Evolutionary conservation across 129 eudicot species (phyloP).

Genomic region (Artemisia annua): DNA sequence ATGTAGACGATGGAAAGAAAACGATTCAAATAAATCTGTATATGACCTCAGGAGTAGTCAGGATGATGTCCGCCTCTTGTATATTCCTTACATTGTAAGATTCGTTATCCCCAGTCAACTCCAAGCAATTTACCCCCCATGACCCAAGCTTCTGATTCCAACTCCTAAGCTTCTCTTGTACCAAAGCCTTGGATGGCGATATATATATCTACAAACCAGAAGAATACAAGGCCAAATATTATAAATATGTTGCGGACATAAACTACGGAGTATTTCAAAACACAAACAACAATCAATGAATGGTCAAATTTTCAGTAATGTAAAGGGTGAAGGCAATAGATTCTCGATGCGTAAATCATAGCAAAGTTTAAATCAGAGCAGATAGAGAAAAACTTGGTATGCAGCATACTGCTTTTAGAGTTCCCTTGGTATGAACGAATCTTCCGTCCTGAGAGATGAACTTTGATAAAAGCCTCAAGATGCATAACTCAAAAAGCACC

Average conservation of each 20-base stretch:
- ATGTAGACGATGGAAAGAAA: conserved; percentile 7
- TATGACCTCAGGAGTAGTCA: conserved; percentile 95
- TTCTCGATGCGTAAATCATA: conserved; percentile 21
- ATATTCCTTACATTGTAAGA: conserved; percentile 58
- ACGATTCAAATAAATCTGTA: conserved; percentile 8
- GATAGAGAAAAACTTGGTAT: conserved; percentile 22
- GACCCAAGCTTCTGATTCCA: conserved; percentile 84
- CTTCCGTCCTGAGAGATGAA: conserved; percentile 69
- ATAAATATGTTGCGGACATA: conserved; percentile 12
- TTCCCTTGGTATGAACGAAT: conserved; percentile 72
- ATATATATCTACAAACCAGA: conserved; percentile 64
- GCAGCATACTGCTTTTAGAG: conserved; percentile 79
- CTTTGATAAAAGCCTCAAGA: conserved; percentile 89
- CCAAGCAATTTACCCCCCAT: conserved; percentile 88
- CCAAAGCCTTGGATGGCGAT: conserved; percentile 99
- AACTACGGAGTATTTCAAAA: conserved; percentile 13
- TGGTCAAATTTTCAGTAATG: conserved; percentile 9
- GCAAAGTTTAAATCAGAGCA: conserved; percentile 16
- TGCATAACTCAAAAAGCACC: conserved; percentile 97
- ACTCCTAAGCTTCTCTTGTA: conserved; percentile 95
- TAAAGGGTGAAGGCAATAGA: conserved; percentile 22
- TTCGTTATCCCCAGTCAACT: conserved; percentile 96
- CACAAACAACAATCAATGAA: conserved; percentile 11
- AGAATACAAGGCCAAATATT: conserved; percentile 18
- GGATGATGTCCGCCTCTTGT: conserved; percentile 94